These are phyloP conservation scores for Boletus eberwhitei DNA, from an alignment of 768 basidiomycete species.

Conservation along the genomic window DNA sequence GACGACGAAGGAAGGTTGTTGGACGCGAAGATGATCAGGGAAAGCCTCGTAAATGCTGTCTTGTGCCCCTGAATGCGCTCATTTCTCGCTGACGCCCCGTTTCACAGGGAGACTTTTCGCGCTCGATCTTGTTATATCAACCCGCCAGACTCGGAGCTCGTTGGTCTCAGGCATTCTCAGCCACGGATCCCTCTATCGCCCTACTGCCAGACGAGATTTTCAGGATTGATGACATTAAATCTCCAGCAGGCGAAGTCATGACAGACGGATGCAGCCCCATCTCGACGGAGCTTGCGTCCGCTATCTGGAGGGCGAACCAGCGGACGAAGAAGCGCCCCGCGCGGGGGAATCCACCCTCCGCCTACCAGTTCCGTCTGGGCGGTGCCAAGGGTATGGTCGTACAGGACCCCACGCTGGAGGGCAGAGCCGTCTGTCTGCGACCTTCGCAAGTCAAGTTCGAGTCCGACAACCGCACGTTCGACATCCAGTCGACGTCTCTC, in stretches of 20 bases:
- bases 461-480: conserved; percentile 36
- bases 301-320: conserved; percentile 37
- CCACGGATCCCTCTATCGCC: conserved; percentile 45
- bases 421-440: conserved; percentile 37
- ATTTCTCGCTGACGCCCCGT: conserved; percentile 2
- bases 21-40: conserved; percentile 30
- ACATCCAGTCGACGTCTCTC: conserved; percentile 46
- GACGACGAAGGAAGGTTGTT: conserved; percentile 22
- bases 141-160: conserved; percentile 53
- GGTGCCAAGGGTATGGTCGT: conserved; percentile 50
- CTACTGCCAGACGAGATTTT: conserved; percentile 36
- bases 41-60: conserved; percentile 30
- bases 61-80: not conserved
- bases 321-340: conserved; percentile 20
- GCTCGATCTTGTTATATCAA: conserved; percentile 28
- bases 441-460: conserved; percentile 50
- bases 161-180: conserved; percentile 53
- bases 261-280: conserved; percentile 53
- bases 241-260: conserved; percentile 34
- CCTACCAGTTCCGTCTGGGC: conserved; percentile 43
- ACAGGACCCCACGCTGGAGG: conserved; percentile 37
- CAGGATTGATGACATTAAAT: conserved; percentile 29
- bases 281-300: conserved; percentile 35
- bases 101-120: conserved; percentile 37
- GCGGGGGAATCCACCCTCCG: conserved; percentile 33